A percentile compares a stretch with the other conserved stretches of the same genome.
phyloP scores from a whole-genome alignment of 2,329 filamentous ascomycete genomes.

The Apiospora pterosperma region DNA sequence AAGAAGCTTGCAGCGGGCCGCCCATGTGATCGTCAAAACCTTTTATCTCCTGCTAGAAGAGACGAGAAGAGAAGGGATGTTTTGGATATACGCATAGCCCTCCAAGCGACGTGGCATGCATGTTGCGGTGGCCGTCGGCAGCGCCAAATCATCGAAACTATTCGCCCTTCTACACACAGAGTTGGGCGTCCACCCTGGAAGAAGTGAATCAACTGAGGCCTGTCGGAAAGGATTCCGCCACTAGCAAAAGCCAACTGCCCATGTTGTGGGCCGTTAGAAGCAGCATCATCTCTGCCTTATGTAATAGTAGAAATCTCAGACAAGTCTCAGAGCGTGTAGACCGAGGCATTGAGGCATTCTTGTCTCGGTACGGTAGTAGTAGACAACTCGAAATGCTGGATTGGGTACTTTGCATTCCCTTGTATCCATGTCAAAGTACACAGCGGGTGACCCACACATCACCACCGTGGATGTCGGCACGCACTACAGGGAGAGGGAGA shows the following conservation, averaged over 20 bases:
- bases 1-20: background rate
- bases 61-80: background rate
- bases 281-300: background rate
- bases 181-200: background rate
- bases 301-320: background rate
- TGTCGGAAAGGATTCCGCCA: background rate
- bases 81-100: background rate
- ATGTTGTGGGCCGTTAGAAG: background rate
- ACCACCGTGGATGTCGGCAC: background rate
- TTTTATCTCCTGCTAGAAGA: background rate
- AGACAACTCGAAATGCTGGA: background rate
- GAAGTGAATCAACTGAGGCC: background rate
- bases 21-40: background rate
- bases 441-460: background rate
- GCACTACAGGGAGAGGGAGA: background rate
- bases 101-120: background rate
- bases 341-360: background rate
- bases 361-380: background rate
- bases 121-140: background rate
- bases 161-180: background rate
- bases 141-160: background rate
- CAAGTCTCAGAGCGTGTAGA: background rate
- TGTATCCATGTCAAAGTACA: background rate
- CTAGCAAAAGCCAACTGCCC: background rate
- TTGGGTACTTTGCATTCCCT: background rate